These are phyloP conservation scores for Fusarium abutilonis DNA, from an alignment of 2,329 filamentous ascomycete genomes.

Conservation along the genomic window DNA sequence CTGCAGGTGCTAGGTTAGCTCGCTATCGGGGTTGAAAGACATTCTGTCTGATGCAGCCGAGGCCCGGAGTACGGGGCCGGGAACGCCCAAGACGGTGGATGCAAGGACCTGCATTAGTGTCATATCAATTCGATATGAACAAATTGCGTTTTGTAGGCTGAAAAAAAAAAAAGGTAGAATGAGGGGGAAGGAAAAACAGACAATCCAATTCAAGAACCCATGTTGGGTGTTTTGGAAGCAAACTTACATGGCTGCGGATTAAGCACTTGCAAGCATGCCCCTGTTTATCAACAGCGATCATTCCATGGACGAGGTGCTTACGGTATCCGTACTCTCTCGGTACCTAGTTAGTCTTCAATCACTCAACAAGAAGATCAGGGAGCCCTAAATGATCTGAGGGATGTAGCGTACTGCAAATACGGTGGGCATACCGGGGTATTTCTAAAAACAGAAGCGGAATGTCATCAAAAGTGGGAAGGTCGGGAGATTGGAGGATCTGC, in stretches of 20 bases:
- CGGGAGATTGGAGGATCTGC: conserved; percentile 43
- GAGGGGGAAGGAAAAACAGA: conserved; percentile 7
- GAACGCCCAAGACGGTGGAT: conserved; percentile 37
- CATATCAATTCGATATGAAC: conserved; percentile 32
- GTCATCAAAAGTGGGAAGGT: conserved; percentile 20
- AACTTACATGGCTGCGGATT: conserved; percentile 9
- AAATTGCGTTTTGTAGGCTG: conserved; percentile 35
- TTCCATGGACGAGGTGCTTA: neutral
- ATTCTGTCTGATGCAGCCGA: conserved; percentile 38
- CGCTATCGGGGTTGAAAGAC: conserved; percentile 24
- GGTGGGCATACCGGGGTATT: conserved; percentile 26
- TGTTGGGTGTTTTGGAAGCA: conserved; percentile 15
- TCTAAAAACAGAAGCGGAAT: conserved; percentile 41
- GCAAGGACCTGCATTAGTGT: conserved; percentile 46
- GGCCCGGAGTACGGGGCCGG: conserved; percentile 31
- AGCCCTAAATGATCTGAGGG: conserved; percentile 10
- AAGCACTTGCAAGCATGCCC: conserved; percentile 24
- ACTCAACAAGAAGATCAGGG: conserved; percentile 10
- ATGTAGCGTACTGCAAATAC: conserved; percentile 15
- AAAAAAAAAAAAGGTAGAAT: neutral
- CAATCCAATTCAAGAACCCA: conserved; percentile 19
- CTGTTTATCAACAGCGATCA: neutral
- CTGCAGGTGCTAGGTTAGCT: conserved; percentile 41
- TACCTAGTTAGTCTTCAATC: conserved; percentile 1
- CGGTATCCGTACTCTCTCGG: neutral